Conservation (phyloP, 352 stramenopile species). For the Ochromonadaceae sp. region DNA sequence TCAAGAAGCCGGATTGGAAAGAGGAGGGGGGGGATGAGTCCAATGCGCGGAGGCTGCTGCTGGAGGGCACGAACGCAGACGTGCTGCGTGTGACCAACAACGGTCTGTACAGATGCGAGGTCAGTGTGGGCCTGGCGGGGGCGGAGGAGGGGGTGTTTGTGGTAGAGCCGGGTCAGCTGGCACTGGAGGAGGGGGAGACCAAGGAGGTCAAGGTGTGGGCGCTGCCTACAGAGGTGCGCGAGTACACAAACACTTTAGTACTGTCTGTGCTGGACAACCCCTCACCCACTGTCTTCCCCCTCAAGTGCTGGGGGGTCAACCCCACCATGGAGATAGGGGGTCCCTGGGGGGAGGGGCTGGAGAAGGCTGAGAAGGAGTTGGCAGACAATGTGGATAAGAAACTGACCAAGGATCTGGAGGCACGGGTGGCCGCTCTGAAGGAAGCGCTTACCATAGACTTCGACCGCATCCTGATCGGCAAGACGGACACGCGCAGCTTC, state of each 20-base stretch:
- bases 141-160: constrained; percentile 38
- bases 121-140: constrained; percentile 26
- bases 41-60: background rate
- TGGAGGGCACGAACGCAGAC: constrained; percentile 55
- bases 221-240: constrained; percentile 42
- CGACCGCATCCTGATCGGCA: constrained; percentile 66
- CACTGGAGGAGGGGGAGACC: constrained; percentile 68
- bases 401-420: constrained; percentile 16
- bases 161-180: constrained; percentile 47
- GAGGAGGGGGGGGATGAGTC: constrained; percentile 8
- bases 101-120: constrained; percentile 46
- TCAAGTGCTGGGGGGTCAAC: constrained; percentile 63
- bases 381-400: constrained; percentile 10
- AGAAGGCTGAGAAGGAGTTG: constrained; percentile 27
- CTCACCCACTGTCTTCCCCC: constrained; percentile 54
- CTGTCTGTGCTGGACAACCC: constrained; percentile 74
- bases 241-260: constrained; percentile 58
- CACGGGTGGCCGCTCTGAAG: background rate
- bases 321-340: constrained; percentile 54
- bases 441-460: constrained; percentile 55
- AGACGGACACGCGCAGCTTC: constrained; percentile 63
- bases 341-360: constrained; percentile 51
- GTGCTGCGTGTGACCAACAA: constrained; percentile 74
- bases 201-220: constrained; percentile 73
- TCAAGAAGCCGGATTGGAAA: constrained; percentile 25